Percentiles rank a stretch among this genome's conserved stretches.
Conservation (phyloP, 768 basidiomycete species). For the Rhodotorula taiwanensis region DNA sequence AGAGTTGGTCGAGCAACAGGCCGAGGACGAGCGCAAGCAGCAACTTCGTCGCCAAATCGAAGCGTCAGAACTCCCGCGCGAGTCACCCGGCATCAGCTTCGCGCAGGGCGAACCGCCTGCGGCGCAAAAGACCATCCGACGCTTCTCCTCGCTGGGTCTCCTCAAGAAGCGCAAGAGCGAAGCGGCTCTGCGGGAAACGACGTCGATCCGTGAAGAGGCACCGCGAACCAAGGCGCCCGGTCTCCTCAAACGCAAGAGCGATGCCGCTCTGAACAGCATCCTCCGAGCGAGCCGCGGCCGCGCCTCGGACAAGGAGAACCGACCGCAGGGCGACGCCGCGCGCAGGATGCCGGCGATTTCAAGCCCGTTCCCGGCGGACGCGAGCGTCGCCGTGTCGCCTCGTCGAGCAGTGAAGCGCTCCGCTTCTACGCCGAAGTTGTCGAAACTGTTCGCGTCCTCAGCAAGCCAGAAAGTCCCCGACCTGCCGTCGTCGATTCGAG, state of each 20-base stretch:
- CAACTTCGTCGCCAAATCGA: neutral
- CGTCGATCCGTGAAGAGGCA: neutral
- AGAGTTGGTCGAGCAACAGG: neutral
- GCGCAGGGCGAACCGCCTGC: neutral
- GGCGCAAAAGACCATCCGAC: constrained; percentile 9
- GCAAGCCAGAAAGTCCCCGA: neutral
- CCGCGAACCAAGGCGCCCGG: neutral
- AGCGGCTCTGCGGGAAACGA: constrained; percentile 1
- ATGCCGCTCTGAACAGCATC: constrained; percentile 9
- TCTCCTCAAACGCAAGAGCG: constrained; percentile 23
- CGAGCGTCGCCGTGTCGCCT: too few relatives aligned
- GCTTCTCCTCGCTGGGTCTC: constrained; percentile 20
- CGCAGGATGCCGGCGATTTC: neutral
- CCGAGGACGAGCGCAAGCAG: neutral
- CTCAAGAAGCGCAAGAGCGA: constrained; percentile 26
- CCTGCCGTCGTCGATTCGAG: neutral
- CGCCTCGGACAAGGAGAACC: constrained; percentile 10
- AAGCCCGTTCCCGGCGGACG: neutral
- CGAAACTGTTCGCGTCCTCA: constrained; percentile 3
- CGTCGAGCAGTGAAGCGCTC: constrained; percentile 1
- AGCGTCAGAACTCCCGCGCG: neutral
- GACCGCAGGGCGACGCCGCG: neutral
- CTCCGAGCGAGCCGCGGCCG: neutral
- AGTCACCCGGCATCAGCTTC: neutral
- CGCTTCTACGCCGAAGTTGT: constrained; percentile 15